phyloP scores from a whole-genome alignment of 768 basidiomycete species.

The Trametes meyenii region DNA sequence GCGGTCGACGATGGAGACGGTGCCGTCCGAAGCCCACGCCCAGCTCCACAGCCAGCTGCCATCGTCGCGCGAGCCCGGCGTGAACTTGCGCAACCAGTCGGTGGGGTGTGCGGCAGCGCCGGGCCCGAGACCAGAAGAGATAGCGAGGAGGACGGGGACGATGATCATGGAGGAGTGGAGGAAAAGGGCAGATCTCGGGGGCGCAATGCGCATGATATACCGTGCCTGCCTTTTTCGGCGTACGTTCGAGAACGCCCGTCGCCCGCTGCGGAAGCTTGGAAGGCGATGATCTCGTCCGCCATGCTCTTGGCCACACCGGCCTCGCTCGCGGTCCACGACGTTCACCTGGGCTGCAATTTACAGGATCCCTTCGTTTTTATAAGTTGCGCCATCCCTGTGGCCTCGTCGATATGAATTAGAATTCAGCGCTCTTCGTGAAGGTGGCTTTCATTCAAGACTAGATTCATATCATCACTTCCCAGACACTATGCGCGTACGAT shows the following conservation, averaged over 20 bases:
- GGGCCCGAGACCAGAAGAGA: conserved; percentile 16
- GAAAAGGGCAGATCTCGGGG: conserved; percentile 2
- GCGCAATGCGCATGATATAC: conserved; percentile 18
- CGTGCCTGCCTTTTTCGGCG: conserved; percentile 15
- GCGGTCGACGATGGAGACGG: conserved; percentile 76
- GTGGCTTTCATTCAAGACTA: too few relatives aligned
- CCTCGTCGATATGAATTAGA: too few relatives aligned
- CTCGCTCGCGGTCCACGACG: not conserved
- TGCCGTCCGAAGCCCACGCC: conserved; percentile 45
- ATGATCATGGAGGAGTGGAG: conserved; percentile 24
- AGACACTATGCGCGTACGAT: too few relatives aligned
- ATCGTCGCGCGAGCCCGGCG: conserved; percentile 31
- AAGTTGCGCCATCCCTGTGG: too few relatives aligned
- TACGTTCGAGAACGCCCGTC: conserved; percentile 13
- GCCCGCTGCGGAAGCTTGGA: not conserved
- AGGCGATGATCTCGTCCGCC: not conserved
- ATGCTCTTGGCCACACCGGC: not conserved
- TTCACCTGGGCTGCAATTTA: not conserved
- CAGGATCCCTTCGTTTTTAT: too few relatives aligned
- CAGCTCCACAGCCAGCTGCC: conserved; percentile 42
- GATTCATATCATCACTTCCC: too few relatives aligned
- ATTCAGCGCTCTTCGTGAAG: too few relatives aligned
- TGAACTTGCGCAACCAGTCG: conserved; percentile 35
- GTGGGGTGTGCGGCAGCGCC: conserved; percentile 26
- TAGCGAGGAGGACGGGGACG: conserved; percentile 19